Base-by-base conservation (phyloP, 2,329 filamentous ascomycete species). In the Talaromyces verruculosus region DNA sequence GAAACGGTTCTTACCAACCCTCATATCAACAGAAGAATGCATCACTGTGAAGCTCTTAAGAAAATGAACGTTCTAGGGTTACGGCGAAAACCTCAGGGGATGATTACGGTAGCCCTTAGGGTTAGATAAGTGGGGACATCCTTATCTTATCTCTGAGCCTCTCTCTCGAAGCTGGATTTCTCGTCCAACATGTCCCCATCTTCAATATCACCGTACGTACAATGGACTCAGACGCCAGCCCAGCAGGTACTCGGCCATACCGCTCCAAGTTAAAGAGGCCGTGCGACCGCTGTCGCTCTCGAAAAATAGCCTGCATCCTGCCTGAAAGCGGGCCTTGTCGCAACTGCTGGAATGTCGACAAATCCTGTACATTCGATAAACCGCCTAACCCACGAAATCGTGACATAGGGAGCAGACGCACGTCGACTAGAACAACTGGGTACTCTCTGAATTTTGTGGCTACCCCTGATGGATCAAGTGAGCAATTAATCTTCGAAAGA, bases 261-360 rank as follows among this genome's bases (percentile, higher is more conserved):
- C 73, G 74, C 49, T 76, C 74, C 47, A 76, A 76, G 63, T 69
- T 73, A n/a, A 72, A 75, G 61, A 71, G 74, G 45, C 74, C 74
- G 17, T 76, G 74, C 59, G 74, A 76, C 67, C 71, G 74, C 69
- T 76, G 74, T 68, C 73, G 74, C 11, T 69, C 70, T 35, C 69
- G 74, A 41, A 76, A 76, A 64, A 68, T 75, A 4, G 73, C 72
- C 19, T 76, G 74, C 55, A 69, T 55, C 65, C 69, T 45, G 66
- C 72, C 17, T 74, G 74, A 61, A 67, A 72, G 33, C 69, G 73
- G 61, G 72, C 72, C 67, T 69, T 71, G 59, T 67, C 72, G 61
- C 68, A 71, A 41, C 66, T 70, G 53, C 60, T 71, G 25, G 67
- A 71, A 25, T 72, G 72, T 58, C 13, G 63, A 45, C n/a, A 65